Percentiles rank a stretch among this genome's conserved stretches.
Conservation (phyloP, 805 yeast genomes). For the Ogataea paradorogensis region DNA sequence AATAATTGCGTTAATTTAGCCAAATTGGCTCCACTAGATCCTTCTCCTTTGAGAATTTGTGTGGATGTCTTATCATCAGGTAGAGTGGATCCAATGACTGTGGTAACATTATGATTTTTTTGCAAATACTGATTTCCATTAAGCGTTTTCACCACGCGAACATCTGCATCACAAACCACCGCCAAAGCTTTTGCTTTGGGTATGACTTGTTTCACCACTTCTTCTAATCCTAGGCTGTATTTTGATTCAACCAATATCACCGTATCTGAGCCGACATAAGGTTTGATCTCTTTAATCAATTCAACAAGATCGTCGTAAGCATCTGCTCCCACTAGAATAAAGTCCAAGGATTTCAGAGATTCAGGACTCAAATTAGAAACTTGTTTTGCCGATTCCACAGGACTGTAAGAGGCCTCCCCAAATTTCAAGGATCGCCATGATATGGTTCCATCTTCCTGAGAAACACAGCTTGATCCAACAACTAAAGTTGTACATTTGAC, state of each 20-base stretch:
- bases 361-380: slow-evolving; percentile 6
- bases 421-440: slow-evolving; percentile 20
- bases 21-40: slow-evolving; percentile 19
- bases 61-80: slow-evolving; percentile 4
- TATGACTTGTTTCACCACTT: slow-evolving; percentile 9
- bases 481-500: slow-evolving; percentile 16
- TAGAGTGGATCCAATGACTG: slow-evolving; percentile 26
- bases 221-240: slow-evolving; percentile 24
- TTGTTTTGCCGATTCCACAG: slow-evolving; percentile 8
- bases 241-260: slow-evolving; percentile 28
- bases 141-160: slow-evolving; percentile 15
- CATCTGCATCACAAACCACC: slow-evolving; percentile 27
- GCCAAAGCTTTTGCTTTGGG: slow-evolving; percentile 20
- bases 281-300: slow-evolving; percentile 5
- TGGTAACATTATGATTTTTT: slow-evolving; percentile 23
- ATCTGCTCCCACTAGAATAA: slow-evolving; percentile 22
- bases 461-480: slow-evolving; percentile 18
- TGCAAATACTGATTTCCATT: slow-evolving; percentile 19
- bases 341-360: slow-evolving; percentile 18
- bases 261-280: slow-evolving; percentile 18
- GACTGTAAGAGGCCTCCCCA: slow-evolving; percentile 16
- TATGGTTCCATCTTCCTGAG: slow-evolving; percentile 10
- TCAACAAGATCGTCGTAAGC: slow-evolving; percentile 9
- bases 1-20: slow-evolving; percentile 20
- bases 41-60: slow-evolving; percentile 21